Percentiles rank a stretch among this genome's conserved stretches.
These are phyloP conservation scores for Prunus salicina DNA, from an alignment of 306 rosid genomes.

Conservation along the genomic window DNA sequence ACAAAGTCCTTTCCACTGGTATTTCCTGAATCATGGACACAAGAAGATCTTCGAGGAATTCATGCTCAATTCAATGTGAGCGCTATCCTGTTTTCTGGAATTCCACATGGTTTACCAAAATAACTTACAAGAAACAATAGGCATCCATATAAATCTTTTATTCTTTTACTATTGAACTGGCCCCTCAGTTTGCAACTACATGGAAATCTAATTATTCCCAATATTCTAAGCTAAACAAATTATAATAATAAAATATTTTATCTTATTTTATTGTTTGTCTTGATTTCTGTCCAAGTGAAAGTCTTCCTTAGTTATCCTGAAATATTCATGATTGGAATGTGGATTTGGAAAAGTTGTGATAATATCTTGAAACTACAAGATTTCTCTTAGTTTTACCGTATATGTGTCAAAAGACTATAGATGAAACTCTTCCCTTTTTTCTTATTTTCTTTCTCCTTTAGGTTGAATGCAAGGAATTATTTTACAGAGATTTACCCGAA, in stretches of 20 bases:
- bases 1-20: slow-evolving; percentile 79
- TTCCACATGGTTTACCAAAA: background rate
- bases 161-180: background rate
- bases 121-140: background rate
- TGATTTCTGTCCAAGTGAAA: background rate
- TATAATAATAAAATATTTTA: background rate
- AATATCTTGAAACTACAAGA: too few species aligned
- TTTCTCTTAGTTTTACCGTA: background rate
- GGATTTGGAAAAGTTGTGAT: background rate
- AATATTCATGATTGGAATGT: background rate
- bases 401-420: background rate
- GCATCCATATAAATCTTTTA: background rate
- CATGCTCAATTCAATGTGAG: slow-evolving; percentile 92
- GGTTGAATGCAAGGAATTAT: slow-evolving; percentile 95
- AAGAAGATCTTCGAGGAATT: slow-evolving; percentile 73
- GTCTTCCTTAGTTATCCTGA: background rate
- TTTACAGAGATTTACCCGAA: slow-evolving; percentile 85
- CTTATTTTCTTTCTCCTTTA: slow-evolving; percentile 29
- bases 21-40: slow-evolving; percentile 92
- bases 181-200: background rate
- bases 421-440: background rate
- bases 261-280: background rate
- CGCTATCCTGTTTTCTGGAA: slow-evolving; percentile 9
- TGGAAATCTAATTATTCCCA: background rate
- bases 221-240: background rate